Base-by-base conservation (phyloP, 179 eudicot genomes). In the Amaranthus tricolor region DNA sequence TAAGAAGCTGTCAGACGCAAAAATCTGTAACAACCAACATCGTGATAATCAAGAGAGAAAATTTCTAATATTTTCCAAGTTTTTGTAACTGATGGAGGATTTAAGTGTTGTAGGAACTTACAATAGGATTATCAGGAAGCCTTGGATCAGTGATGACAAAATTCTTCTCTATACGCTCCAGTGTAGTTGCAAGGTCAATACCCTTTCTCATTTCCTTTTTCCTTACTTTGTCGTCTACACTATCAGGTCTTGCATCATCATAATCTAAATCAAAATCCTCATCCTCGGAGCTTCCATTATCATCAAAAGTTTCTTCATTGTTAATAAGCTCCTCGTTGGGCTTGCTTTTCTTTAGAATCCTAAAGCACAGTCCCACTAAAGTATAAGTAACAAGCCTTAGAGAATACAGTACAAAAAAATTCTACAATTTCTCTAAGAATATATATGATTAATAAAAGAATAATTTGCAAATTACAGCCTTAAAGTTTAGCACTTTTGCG, bases 111-210 rank as follows among this genome's bases (percentile, higher is more conserved):
- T 49, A 74, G 60, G 49, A 75, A 72, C 97, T 85, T 87, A 96
- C 99, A 84, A 96, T 94, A 81, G 99, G 99, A 83, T 96, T 96
- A 81, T 96, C 99, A 60, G 99, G 99, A 70, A 96, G 86, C 83
- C 99, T 83, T 58, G 99, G 99, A 86, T 96, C 99, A 54, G 99
- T 93, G 73, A 96, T 91, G 81, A 96, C 99, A 68, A 96, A 96
- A 62, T 96, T 96, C 64, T 96, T 96, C 90, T 93, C 99, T 1
- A 96, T 96, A 89, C 99, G 97, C 85, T 96, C 98, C 61, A 96
- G 96, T 9, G 98, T 94, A 16, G 99, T 96, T 43, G 99, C 99
- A 75, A 96, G 90, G 87, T 96, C 99, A 73, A 96, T 88, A 89
- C 99, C 99, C 89, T 91, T 96, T 84, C 99, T 89, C 94, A 90